Evolutionary conservation across 73 alveolate genomes (phyloP), one percentile per base, ranked within the genome.

Genomic region (Tetrahymena malaccensis): DNA sequence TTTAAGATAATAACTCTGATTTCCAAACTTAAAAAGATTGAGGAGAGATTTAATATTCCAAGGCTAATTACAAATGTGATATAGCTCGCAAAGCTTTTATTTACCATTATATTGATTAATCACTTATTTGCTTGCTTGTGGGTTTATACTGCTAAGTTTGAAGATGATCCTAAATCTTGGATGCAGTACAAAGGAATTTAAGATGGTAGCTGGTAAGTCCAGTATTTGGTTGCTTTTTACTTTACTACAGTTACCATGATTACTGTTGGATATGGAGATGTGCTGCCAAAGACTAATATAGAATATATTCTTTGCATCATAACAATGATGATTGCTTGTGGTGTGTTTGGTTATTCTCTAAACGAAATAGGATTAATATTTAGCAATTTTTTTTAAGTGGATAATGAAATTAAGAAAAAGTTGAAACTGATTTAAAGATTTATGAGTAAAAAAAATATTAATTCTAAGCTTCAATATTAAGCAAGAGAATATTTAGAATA

Each of bases 181-280:
- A 70, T 70, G 89, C 2, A 70, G 10, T 12, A 13, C 17, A 31
- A 70, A 70, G 40, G 89, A n/a, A 27, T 70, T n/a, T n/a, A 12
- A 33, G 19, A 70, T 0, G 8, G 37, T 2, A 70, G 89, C 19
- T 85, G 94, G 93, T 55, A 35, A n/a, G 97, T 33, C 43, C 85
- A 95, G 84, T 97, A 98, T 93, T 44, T 98, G 4, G 55, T 96
- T 13, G 43, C 98, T 10, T 83, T 97, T n/a, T 98, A 97, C 95
- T 98, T 96, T 94, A 98, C 98, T 5, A 93, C 98, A 50, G 95
- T 98, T 10, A 97, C 99, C 0, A 97, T 97, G 99, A 93, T 97
- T 50, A 97, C 99, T 13, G 99, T 97, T 10, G 98, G 98, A 9
- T 97, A 97, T 96, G 99, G 98, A 21, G 99, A 97, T 94, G 94